Evolutionary conservation across 768 basidiomycete species (phyloP).

Genomic region (Phaeotremella skinneri): DNA sequence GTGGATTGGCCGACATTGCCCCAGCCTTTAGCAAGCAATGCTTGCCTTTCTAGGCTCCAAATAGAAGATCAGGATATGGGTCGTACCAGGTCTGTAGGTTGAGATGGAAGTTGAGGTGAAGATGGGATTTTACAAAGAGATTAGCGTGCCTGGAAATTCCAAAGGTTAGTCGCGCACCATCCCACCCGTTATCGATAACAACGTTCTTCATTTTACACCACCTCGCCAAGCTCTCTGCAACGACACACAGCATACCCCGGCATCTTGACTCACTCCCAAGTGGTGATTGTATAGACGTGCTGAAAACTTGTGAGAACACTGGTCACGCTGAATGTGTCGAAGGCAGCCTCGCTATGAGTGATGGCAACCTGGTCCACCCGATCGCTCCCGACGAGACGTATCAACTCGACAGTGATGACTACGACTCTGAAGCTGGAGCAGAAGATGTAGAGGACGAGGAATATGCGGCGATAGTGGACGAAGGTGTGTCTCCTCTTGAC

Average conservation of each 20-base stretch:
- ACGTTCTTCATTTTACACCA: neutral
- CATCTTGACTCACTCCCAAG: neutral
- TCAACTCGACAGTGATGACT: constrained; percentile 41
- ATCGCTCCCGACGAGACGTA: constrained; percentile 31
- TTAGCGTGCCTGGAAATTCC: no score
- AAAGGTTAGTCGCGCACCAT: neutral
- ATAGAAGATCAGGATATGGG: neutral
- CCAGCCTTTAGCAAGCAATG: neutral
- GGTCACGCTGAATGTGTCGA: no score
- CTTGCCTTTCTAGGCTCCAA: neutral
- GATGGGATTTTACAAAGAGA: constrained; percentile 2
- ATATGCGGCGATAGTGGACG: constrained; percentile 35
- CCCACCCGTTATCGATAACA: neutral
- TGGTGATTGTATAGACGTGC: no score
- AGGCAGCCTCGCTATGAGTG: neutral
- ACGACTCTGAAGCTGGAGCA: constrained; percentile 33
- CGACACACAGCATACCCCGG: neutral
- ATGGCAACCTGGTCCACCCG: constrained; percentile 12
- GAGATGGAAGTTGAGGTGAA: constrained; percentile 3
- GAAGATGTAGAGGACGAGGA: constrained; percentile 33
- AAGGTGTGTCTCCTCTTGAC: constrained; percentile 31
- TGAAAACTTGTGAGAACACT: no score
- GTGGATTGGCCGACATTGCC: constrained; percentile 22
- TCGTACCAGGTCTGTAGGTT: neutral
- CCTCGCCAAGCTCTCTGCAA: neutral